Evolutionary conservation across 139 green algal genomes (phyloP).

Genomic region (Haematococcus lacustris): DNA sequence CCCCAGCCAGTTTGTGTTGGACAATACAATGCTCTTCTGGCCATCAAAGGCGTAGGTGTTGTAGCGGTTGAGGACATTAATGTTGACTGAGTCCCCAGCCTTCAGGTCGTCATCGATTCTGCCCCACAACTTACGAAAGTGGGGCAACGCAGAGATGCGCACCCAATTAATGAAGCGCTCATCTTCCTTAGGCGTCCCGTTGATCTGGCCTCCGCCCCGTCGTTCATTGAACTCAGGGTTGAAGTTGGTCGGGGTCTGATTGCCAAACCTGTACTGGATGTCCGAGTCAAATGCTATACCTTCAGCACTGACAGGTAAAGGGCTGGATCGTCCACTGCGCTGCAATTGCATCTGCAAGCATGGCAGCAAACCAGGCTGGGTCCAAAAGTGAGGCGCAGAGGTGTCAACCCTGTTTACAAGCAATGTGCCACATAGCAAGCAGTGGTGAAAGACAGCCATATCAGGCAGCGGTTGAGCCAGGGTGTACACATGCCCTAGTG

Average conservation of each 20-base stretch:
- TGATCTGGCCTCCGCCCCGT: conserved; percentile 14
- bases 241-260: conserved; percentile 7
- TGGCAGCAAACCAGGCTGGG: too few relatives aligned
- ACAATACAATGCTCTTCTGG: conserved; percentile 64
- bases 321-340: too few relatives aligned
- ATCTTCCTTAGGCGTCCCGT: conserved; percentile 25
- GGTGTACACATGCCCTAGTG: too few relatives aligned
- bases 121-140: conserved; percentile 58
- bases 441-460: too few relatives aligned
- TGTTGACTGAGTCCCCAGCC: conserved; percentile 25
- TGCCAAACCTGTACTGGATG: conserved; percentile 12
- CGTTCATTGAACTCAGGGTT: conserved; percentile 8
- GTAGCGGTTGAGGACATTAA: conserved; percentile 28
- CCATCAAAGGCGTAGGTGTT: conserved; percentile 78
- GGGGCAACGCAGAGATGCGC: conserved; percentile 62
- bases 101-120: conserved; percentile 28
- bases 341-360: too few relatives aligned
- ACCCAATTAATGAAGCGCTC: conserved; percentile 97
- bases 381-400: too few relatives aligned
- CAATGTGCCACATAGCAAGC: too few relatives aligned
- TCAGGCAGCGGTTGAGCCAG: too few relatives aligned
- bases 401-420: too few relatives aligned
- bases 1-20: conserved; percentile 73
- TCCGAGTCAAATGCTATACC: conserved; percentile 13
- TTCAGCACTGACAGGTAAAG: not conserved